Conservation (phyloP, 139 green algal species). For the Coccomyxa sp. region DNA sequence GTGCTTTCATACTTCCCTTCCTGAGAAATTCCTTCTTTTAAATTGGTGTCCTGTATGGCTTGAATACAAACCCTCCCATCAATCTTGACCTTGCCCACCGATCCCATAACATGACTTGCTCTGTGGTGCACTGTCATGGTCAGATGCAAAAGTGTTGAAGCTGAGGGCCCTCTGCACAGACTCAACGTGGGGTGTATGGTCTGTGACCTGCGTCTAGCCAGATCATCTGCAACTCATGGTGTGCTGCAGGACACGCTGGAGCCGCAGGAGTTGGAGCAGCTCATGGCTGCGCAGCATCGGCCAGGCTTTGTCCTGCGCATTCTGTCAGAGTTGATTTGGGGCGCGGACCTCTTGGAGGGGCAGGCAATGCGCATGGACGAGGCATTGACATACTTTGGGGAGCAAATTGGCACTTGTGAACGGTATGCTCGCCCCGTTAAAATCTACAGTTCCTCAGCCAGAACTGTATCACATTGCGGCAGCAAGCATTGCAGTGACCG, state of each 20-base stretch:
- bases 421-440: conserved; percentile 33
- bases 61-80: no score
- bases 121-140: no score
- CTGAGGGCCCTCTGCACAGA: no score
- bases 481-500: not conserved
- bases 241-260: conserved; percentile 28
- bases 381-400: conserved; percentile 64
- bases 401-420: not conserved
- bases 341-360: not conserved
- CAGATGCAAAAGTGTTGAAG: no score
- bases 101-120: no score
- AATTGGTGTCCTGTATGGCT: no score
- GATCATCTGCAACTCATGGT: no score
- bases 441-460: no score
- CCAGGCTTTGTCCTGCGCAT: conserved; percentile 23
- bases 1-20: not conserved
- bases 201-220: no score
- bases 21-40: no score
- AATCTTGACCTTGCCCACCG: no score
- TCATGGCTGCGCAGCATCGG: conserved; percentile 23
- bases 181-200: no score
- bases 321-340: not conserved
- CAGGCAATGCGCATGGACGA: conserved; percentile 17
- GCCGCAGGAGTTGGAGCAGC: conserved; percentile 14
- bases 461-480: not conserved